Conservation (phyloP, 176 grass and related monocot genomes). For the Hordeum marinum region DNA sequence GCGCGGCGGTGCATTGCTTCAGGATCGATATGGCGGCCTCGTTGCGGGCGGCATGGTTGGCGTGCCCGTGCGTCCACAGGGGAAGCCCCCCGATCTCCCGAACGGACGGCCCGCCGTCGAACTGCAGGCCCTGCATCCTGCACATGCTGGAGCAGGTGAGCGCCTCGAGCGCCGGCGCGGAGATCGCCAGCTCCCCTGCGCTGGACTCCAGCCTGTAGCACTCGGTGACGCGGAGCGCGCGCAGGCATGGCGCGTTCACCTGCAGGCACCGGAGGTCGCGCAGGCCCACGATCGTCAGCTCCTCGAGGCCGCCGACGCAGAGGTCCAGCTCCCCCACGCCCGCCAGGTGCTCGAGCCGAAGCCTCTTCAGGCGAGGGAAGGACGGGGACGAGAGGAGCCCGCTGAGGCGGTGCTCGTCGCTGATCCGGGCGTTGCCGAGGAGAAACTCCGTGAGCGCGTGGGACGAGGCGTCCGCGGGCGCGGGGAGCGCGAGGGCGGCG, state of each 20-base stretch:
- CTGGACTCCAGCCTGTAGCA: background rate
- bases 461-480: background rate
- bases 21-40: background rate
- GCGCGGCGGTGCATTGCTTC: background rate
- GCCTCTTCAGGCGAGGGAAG: background rate
- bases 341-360: background rate
- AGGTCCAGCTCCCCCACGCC: background rate
- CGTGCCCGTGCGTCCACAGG: conserved; percentile 6
- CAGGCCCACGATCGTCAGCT: background rate
- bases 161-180: background rate
- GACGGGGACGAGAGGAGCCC: background rate
- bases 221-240: background rate
- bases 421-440: background rate
- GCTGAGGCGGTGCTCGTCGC: background rate
- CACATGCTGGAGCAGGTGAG: background rate
- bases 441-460: background rate
- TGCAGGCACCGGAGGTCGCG: background rate
- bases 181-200: background rate
- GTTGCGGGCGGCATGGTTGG: background rate
- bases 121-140: background rate
- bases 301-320: background rate
- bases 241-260: background rate
- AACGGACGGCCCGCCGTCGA: background rate
- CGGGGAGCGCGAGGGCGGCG: background rate
- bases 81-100: background rate